These are phyloP conservation scores for Akanthomyces lecanii DNA, from an alignment of 2,329 filamentous ascomycete genomes.

Conservation along the genomic window DNA sequence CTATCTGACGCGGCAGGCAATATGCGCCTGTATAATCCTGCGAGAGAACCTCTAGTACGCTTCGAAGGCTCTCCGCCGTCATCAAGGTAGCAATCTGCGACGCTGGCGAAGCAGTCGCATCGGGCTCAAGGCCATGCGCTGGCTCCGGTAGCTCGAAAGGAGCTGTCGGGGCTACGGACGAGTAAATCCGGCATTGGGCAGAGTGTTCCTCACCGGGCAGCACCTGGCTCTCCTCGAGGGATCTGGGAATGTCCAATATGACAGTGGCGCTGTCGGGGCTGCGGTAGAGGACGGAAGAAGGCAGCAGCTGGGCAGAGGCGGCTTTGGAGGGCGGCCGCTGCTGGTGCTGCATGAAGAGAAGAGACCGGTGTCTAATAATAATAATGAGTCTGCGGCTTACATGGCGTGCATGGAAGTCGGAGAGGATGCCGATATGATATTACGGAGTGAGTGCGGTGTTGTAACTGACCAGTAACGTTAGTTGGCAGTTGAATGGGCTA, in stretches of 20 bases:
- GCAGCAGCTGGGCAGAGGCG: slow-evolving; percentile 12
- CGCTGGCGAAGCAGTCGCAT: slow-evolving; percentile 32
- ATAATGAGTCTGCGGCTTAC: not conserved
- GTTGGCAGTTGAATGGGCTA: not conserved
- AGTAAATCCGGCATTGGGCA: slow-evolving; percentile 37
- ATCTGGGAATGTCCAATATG: slow-evolving; percentile 65
- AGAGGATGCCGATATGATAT: not conserved
- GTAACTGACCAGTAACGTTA: too few relatives aligned
- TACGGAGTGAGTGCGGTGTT: not conserved
- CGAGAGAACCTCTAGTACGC: slow-evolving; percentile 35
- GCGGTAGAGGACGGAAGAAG: slow-evolving; percentile 34
- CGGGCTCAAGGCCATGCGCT: slow-evolving; percentile 7
- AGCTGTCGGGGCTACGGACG: slow-evolving; percentile 37
- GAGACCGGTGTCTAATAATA: not conserved
- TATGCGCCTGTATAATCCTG: slow-evolving; percentile 39
- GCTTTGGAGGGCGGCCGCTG: not conserved
- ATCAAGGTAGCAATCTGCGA: slow-evolving; percentile 53
- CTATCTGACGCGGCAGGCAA: slow-evolving; percentile 39
- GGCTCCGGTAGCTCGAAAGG: slow-evolving; percentile 52
- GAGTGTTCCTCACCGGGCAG: slow-evolving; percentile 33
- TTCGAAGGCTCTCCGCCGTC: slow-evolving; percentile 42
- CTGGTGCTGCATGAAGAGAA: slow-evolving; percentile 2
- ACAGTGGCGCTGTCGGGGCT: slow-evolving; percentile 41
- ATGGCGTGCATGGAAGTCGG: slow-evolving; percentile 1
- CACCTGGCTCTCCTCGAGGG: slow-evolving; percentile 63